Conservation (phyloP, 352 stramenopile genomes). For the Discostella stelligera region DNA sequence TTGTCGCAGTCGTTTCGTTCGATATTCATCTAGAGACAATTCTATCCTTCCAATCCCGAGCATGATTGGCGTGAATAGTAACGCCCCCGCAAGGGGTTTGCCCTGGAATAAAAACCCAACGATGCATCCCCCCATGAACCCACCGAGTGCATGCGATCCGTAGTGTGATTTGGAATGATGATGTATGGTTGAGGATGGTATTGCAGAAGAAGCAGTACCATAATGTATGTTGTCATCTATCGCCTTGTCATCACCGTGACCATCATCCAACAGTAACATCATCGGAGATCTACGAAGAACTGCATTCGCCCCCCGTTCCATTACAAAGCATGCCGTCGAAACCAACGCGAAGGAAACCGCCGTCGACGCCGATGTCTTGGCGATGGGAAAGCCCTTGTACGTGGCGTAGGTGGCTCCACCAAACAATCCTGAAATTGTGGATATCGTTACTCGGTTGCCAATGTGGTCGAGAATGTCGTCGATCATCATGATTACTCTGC, state of each 20-base stretch:
- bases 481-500: conserved; percentile 12
- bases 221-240: not conserved
- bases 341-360: conserved; percentile 55
- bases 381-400: conserved; percentile 49
- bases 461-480: conserved; percentile 50
- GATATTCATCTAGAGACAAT: conserved; percentile 28
- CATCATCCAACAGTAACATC: conserved; percentile 6
- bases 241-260: conserved; percentile 12
- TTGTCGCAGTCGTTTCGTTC: conserved; percentile 24
- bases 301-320: conserved; percentile 49
- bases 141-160: conserved; percentile 63
- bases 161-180: conserved; percentile 28
- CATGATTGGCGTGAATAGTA: conserved; percentile 69
- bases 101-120: conserved; percentile 54
- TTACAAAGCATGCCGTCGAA: conserved; percentile 54
- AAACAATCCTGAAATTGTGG: conserved; percentile 37
- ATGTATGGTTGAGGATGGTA: not conserved
- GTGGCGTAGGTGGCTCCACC: conserved; percentile 42
- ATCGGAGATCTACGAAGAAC: conserved; percentile 18
- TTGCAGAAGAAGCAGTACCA: conserved; percentile 10
- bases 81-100: conserved; percentile 51
- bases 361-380: conserved; percentile 43
- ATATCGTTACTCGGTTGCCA: conserved; percentile 42
- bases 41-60: conserved; percentile 45
- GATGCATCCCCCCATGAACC: conserved; percentile 51